These are phyloP conservation scores for Cydonia oblonga DNA, from an alignment of 331 rosid genomes.

Conservation along the genomic window DNA sequence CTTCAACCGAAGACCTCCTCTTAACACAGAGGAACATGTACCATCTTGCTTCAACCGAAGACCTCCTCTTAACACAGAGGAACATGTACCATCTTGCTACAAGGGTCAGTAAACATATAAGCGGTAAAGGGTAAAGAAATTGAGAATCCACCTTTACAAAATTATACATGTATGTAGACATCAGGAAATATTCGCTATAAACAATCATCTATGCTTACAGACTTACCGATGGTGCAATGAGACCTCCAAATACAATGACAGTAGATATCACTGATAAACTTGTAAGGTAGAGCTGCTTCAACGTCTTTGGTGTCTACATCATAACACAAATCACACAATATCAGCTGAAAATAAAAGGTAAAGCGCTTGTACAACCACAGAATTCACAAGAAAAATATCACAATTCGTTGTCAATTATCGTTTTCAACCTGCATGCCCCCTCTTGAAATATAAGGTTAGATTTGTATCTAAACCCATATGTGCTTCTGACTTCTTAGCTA, in stretches of 20 bases:
- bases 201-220: not conserved
- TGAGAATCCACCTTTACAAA: not conserved
- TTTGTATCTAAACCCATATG: too few species aligned
- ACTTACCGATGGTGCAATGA: constrained; percentile 86
- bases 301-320: constrained; percentile 60
- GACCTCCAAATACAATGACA: constrained; percentile 74
- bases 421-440: too few species aligned
- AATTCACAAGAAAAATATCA: constrained; percentile 5
- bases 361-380: constrained; percentile 1
- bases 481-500: not conserved
- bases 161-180: not conserved
- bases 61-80: not conserved
- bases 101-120: not conserved
- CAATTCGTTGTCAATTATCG: too few species aligned
- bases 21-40: too few species aligned
- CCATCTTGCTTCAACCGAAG: not conserved
- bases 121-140: not conserved
- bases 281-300: constrained; percentile 77
- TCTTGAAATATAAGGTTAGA: too few species aligned
- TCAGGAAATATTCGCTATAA: not conserved
- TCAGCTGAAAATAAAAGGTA: constrained; percentile 4
- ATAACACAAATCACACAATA: constrained; percentile 2
- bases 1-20: not conserved
- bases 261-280: constrained; percentile 54
- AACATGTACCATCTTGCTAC: not conserved